These are phyloP conservation scores for Perilla frutescens DNA, from an alignment of 257 asterid genomes.

Conservation along the genomic window DNA sequence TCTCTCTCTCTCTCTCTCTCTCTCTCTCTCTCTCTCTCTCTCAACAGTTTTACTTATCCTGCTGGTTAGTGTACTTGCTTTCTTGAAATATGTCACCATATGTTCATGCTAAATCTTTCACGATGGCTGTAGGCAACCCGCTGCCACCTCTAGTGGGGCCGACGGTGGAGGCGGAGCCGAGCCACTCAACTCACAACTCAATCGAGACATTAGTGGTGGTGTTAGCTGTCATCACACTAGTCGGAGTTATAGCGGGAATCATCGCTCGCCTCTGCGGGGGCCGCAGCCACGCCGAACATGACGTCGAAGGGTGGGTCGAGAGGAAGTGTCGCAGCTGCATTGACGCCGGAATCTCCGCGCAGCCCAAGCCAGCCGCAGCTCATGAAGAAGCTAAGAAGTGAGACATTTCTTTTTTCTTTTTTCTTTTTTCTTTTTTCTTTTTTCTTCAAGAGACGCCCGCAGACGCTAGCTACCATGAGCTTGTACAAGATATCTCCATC, in stretches of 20 bases:
- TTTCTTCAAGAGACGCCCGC: too few species aligned
- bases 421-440: background rate
- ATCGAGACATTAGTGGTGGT: constrained; percentile 87
- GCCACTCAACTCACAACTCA: constrained; percentile 62
- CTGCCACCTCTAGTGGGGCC: constrained; percentile 74
- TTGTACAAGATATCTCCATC: too few species aligned
- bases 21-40: constrained; percentile 26
- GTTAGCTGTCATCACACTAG: constrained; percentile 71
- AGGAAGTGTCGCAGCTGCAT: constrained; percentile 79
- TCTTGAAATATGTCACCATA: constrained; percentile 11
- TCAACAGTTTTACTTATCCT: background rate
- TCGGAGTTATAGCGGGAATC: constrained; percentile 77
- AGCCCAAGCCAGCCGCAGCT: constrained; percentile 37
- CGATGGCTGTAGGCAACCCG: constrained; percentile 41
- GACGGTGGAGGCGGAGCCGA: constrained; percentile 37
- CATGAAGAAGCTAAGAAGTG: constrained; percentile 45
- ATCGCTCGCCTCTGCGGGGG: constrained; percentile 86
- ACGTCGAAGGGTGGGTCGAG: constrained; percentile 86
- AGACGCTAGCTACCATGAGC: too few species aligned
- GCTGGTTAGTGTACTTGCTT: background rate
- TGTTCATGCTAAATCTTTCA: background rate
- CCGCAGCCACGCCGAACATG: constrained; percentile 72
- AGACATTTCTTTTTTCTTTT: background rate
- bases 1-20: constrained; percentile 27
- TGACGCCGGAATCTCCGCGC: constrained; percentile 58